Conservation (phyloP, 148 eudicot species). For the Camellia granthamiana region DNA sequence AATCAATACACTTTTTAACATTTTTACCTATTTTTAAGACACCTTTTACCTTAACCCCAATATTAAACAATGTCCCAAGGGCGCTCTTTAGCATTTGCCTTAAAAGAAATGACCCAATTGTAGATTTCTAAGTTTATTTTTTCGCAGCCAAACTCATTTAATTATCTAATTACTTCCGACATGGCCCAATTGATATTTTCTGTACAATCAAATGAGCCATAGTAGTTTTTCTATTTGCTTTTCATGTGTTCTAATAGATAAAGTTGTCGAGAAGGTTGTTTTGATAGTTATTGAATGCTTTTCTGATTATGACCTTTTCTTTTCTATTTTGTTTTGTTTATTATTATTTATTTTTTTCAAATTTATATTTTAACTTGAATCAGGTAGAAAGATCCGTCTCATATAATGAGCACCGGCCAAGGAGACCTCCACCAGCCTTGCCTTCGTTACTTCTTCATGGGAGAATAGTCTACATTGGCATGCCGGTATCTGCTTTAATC, state of each 20-base stretch:
- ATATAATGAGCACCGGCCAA: slow-evolving; percentile 62
- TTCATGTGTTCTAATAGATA: not conserved
- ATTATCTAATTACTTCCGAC: not conserved
- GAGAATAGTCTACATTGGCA: slow-evolving; percentile 75
- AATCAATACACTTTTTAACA: too few relatives aligned
- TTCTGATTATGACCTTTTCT: not conserved
- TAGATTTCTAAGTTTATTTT: not conserved
- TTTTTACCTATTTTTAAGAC: too few relatives aligned
- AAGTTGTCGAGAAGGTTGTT: not conserved
- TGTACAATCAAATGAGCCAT: not conserved
- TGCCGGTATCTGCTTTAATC: slow-evolving; percentile 60
- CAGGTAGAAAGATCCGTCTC: slow-evolving; percentile 71
- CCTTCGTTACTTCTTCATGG: slow-evolving; percentile 63
- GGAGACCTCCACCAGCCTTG: slow-evolving; percentile 91
- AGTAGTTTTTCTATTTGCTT: not conserved
- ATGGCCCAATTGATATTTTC: not conserved
- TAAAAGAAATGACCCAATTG: not conserved
- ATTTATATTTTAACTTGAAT: slow-evolving; percentile 7
- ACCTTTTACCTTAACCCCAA: too few relatives aligned
- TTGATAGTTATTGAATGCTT: not conserved
- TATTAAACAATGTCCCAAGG: too few relatives aligned
- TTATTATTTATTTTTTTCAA: not conserved
- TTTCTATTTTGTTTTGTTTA: too few relatives aligned
- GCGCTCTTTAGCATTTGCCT: too few relatives aligned
- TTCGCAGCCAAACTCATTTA: not conserved